These are phyloP conservation scores for Agrostemma githago DNA, from an alignment of 148 eudicot species.

Conservation along the genomic window DNA sequence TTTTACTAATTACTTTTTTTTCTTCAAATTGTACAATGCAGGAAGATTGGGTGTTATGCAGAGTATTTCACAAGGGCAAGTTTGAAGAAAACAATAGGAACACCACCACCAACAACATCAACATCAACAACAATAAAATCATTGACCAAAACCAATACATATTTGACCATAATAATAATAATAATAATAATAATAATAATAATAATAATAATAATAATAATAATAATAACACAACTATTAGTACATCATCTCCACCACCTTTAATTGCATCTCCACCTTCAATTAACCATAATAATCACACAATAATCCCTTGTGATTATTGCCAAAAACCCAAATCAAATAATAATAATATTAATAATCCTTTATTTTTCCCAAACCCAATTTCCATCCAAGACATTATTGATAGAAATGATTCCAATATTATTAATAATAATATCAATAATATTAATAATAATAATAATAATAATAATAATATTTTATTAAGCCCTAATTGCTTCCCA, in stretches of 20 bases:
- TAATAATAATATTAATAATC: background rate
- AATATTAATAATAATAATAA: background rate
- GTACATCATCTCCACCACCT: constrained; percentile 30
- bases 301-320: constrained; percentile 3
- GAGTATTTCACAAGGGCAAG: constrained; percentile 85
- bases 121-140: constrained; percentile 15
- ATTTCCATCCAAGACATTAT: constrained; percentile 5
- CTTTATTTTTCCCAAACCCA: constrained; percentile 20
- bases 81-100: constrained; percentile 31
- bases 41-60: constrained; percentile 98
- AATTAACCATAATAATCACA: constrained; percentile 1
- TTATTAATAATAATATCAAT: background rate
- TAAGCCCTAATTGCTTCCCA: constrained; percentile 31
- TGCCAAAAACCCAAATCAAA: constrained; percentile 26
- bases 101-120: background rate
- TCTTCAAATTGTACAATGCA: constrained; percentile 25
- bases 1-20: background rate
- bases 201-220: too few species aligned
- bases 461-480: background rate
- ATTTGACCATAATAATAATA: constrained; percentile 19
- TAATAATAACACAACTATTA: constrained; percentile 1
- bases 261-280: constrained; percentile 25
- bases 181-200: too few species aligned
- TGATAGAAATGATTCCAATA: background rate
- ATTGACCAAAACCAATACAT: constrained; percentile 32